Percentiles rank a stretch among this genome's conserved stretches.
Evolutionary conservation across 2,329 filamentous ascomycete genomes (phyloP).

Genomic region (Aspergillus ruber): DNA sequence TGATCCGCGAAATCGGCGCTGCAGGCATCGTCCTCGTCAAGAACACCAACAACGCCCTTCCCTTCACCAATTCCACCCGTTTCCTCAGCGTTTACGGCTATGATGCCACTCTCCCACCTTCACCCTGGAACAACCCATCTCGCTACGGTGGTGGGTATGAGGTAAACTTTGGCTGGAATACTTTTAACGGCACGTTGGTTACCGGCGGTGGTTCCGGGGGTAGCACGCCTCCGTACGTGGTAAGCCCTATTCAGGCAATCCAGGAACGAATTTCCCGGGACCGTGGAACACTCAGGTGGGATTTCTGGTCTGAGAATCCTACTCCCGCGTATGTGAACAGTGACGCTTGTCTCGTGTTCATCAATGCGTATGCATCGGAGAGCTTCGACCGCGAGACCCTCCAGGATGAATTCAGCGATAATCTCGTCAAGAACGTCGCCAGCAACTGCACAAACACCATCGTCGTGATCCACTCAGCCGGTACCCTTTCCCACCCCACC

Average conservation of each 20-base stretch:
- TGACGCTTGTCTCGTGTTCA: constrained; percentile 59
- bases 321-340: not conserved
- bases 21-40: constrained; percentile 53
- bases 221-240: constrained; percentile 43
- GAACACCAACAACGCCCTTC: constrained; percentile 46
- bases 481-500: constrained; percentile 50
- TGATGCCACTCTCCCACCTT: constrained; percentile 35
- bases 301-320: not conserved
- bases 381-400: constrained; percentile 61
- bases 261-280: not conserved
- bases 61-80: constrained; percentile 29
- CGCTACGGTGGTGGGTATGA: not conserved
- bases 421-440: constrained; percentile 72
- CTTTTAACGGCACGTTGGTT: constrained; percentile 42
- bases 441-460: constrained; percentile 72
- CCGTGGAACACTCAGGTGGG: too few species aligned
- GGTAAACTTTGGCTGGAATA: not conserved
- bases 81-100: constrained; percentile 54
- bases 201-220: constrained; percentile 47
- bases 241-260: not conserved
- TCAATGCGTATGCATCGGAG: constrained; percentile 73
- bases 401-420: constrained; percentile 64
- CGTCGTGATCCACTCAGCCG: constrained; percentile 75
- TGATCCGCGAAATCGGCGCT: constrained; percentile 40
- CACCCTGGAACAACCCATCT: not conserved